These are phyloP conservation scores for Adansonia madagascariensis DNA, from an alignment of 441 rosid genomes.

Conservation along the genomic window DNA sequence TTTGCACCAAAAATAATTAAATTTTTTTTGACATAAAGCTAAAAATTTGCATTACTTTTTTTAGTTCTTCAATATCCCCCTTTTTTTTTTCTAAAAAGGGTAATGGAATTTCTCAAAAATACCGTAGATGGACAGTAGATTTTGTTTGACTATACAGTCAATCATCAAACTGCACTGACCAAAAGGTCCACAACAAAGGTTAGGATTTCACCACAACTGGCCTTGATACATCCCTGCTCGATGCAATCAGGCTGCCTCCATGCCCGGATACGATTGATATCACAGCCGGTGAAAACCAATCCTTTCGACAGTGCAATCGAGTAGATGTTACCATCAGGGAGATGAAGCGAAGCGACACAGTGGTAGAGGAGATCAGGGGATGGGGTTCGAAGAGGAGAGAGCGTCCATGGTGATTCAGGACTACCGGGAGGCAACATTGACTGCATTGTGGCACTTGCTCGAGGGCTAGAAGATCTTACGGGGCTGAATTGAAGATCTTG, in stretches of 20 bases:
- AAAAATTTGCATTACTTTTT: no score
- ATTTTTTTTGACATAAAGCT: no score
- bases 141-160: background rate
- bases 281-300: slow-evolving; percentile 49
- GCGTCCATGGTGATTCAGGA: slow-evolving; percentile 54
- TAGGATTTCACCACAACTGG: slow-evolving; percentile 42
- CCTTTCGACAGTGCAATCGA: slow-evolving; percentile 52
- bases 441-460: slow-evolving; percentile 10
- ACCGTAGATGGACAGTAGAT: background rate
- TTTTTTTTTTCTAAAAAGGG: no score
- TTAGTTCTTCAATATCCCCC: no score
- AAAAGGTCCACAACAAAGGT: background rate
- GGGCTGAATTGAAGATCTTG: slow-evolving; percentile 43
- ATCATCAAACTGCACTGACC: background rate
- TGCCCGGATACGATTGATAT: slow-evolving; percentile 45
- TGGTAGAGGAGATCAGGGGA: slow-evolving; percentile 51
- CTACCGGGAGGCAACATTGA: slow-evolving; percentile 32
- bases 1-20: no score
- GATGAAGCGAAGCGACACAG: slow-evolving; percentile 55
- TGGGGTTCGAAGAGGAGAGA: slow-evolving; percentile 49
- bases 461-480: slow-evolving; percentile 32
- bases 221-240: slow-evolving; percentile 46
- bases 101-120: background rate
- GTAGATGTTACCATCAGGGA: slow-evolving; percentile 49
- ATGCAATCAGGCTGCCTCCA: slow-evolving; percentile 55